Percentiles rank a stretch among this genome's conserved stretches.
Conservation (phyloP, 2,329 filamentous ascomycete genomes). For the Bipolaris victoriae region DNA sequence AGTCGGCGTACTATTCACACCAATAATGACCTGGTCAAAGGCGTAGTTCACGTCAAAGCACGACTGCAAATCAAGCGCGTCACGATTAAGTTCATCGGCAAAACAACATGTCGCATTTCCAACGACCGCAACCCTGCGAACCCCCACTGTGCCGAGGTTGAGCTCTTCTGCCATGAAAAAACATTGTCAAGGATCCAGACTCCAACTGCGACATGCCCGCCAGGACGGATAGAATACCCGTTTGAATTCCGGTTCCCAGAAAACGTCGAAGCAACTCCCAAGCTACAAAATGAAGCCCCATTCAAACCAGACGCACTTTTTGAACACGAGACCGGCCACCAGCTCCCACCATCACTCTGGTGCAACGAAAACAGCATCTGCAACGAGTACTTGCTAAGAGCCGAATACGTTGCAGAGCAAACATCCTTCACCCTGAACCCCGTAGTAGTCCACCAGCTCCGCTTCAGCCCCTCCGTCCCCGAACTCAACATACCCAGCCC, state of each 20-base stretch:
- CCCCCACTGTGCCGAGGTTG: slow-evolving; percentile 18
- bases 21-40: slow-evolving; percentile 29
- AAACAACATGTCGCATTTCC: slow-evolving; percentile 24
- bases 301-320: slow-evolving; percentile 17
- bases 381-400: slow-evolving; percentile 31
- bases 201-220: slow-evolving; percentile 23
- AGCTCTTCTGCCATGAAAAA: slow-evolving; percentile 23
- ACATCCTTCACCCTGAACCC: slow-evolving; percentile 23
- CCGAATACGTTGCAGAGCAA: slow-evolving; percentile 20
- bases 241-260: slow-evolving; percentile 35
- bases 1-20: slow-evolving; percentile 27
- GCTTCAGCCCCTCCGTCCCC: slow-evolving; percentile 25
- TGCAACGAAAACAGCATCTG: slow-evolving; percentile 23
- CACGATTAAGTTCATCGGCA: slow-evolving; percentile 26
- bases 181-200: slow-evolving; percentile 9
- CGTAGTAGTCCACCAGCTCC: slow-evolving; percentile 25
- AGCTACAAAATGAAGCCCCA: slow-evolving; percentile 12
- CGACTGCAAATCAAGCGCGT: slow-evolving; percentile 20
- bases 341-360: slow-evolving; percentile 29
- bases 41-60: slow-evolving; percentile 26
- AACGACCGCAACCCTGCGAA: slow-evolving; percentile 23
- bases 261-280: slow-evolving; percentile 18
- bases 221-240: slow-evolving; percentile 24
- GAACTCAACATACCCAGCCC: slow-evolving; percentile 10
- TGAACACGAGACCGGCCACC: slow-evolving; percentile 20